Evolutionary conservation across 148 eudicot species (phyloP), one percentile per base, ranked within the genome.

Genomic region (Drosera capensis): DNA sequence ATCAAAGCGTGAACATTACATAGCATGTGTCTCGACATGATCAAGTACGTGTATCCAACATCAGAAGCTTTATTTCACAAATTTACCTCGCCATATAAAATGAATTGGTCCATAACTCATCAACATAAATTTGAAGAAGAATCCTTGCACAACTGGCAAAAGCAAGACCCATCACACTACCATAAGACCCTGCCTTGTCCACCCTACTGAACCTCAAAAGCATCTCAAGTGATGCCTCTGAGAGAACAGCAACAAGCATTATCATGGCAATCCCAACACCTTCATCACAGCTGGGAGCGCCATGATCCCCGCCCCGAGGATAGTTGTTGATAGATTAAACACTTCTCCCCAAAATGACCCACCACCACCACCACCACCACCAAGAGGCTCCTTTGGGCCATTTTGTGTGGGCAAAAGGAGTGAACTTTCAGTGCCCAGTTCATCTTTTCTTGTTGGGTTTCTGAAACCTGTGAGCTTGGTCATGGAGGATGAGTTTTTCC

Each of bases 291-390:
- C 93, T 2, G 94, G 96, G 52, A 81, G 67, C 39, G 84, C 73
- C 92, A 86, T 86, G 44, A 86, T 78, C 50, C 96, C 96, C 12
- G 96, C 96, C 49, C 96, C 96, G 23, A 86, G 67, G 35, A 78
- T 68, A 18, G 93, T 81, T 14, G 86, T 73, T 0, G 88, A 69
- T 24, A 86, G 61, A 57, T 86, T 86, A 49, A 81, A 78, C 23
- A 86, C 94, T 16, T 87, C 80, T 45, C 87, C 86, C n/a, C 74
- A 62, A 53, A 62, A 75, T 1, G 94, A 83, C 6, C 43, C 55
- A 14, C 55, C 55, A 14, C 25, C 45, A 11, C 38, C 24, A 3
- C 20, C 54, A 8, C 36, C 54, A 42, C 75, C 75, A 39, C 79
- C 82, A 40, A 67, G 57, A 18, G 60, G 56, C 54, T 56, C 68